Conservation (phyloP, 2,329 filamentous ascomycete species). For the Juglanconis oblonga region DNA sequence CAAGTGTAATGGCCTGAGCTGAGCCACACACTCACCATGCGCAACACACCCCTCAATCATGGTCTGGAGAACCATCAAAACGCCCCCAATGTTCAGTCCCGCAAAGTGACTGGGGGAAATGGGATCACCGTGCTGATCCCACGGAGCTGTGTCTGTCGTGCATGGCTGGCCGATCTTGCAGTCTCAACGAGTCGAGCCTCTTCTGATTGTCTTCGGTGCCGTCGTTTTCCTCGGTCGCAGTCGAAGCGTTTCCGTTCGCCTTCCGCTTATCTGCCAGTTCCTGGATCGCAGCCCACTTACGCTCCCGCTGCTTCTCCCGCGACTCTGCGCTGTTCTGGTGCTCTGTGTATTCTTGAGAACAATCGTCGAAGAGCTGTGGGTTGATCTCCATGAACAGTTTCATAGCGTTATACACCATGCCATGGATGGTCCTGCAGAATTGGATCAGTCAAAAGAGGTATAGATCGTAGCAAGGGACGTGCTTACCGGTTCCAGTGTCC, state of each 20-base stretch:
- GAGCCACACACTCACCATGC: neutral
- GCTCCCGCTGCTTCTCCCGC: slow-evolving; percentile 75
- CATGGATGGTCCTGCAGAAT: slow-evolving; percentile 80
- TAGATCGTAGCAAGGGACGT: neutral
- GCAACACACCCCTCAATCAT: neutral
- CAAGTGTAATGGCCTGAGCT: neutral
- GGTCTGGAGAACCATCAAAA: neutral
- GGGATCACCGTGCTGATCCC: slow-evolving; percentile 47
- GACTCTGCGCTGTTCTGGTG: slow-evolving; percentile 90
- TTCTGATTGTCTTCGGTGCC: slow-evolving; percentile 81
- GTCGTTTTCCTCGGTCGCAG: slow-evolving; percentile 71
- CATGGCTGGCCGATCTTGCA: slow-evolving; percentile 66
- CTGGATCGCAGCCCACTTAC: slow-evolving; percentile 83
- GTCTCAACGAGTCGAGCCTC: slow-evolving; percentile 81
- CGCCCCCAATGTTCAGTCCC: neutral
- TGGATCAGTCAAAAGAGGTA: slow-evolving; percentile 4
- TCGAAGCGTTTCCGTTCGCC: slow-evolving; percentile 31
- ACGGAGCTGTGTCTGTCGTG: slow-evolving; percentile 62
- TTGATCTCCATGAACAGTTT: slow-evolving; percentile 99
- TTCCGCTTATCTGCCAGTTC: slow-evolving; percentile 75
- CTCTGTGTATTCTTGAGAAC: slow-evolving; percentile 96
- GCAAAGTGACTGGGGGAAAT: slow-evolving; percentile 4
- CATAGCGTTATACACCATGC: slow-evolving; percentile 99
- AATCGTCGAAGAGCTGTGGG: slow-evolving; percentile 96
- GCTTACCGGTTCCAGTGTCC: slow-evolving; percentile 96